Conservation (phyloP, 2,329 filamentous ascomycete genomes). For the Kalaharituber pfeilii region DNA sequence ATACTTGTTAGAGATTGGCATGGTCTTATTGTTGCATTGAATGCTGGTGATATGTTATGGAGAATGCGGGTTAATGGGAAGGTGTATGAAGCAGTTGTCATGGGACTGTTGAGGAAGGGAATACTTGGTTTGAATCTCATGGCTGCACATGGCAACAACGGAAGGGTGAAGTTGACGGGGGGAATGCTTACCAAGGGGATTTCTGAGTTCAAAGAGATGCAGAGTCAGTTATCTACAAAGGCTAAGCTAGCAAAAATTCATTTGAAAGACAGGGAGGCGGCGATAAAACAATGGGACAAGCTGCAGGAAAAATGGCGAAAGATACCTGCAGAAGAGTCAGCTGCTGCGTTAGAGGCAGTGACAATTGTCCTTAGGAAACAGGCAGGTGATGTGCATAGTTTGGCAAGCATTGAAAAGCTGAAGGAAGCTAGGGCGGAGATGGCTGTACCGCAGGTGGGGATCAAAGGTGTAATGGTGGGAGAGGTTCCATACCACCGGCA, state of each 20-base stretch:
- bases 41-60: conserved; percentile 11
- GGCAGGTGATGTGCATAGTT: not conserved
- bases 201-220: not conserved
- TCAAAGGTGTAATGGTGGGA: not conserved
- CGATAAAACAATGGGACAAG: not conserved
- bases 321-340: not conserved
- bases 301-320: not conserved
- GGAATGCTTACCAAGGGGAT: not conserved
- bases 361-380: not conserved
- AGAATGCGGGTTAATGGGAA: conserved; percentile 22
- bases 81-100: conserved; percentile 7
- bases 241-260: not conserved
- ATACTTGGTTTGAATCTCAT: not conserved
- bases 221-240: not conserved
- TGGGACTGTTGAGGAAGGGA: conserved; percentile 9
- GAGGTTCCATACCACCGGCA: no score
- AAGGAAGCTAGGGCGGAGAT: not conserved
- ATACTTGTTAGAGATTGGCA: conserved; percentile 31
- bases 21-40: conserved; percentile 32
- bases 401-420: not conserved
- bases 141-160: not conserved
- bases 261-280: not conserved
- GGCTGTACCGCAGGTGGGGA: not conserved
- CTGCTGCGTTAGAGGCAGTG: not conserved
- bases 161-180: not conserved